Base-by-base conservation (phyloP, 495 filamentous ascomycete genomes). In the Penicillium bovifimosum region DNA sequence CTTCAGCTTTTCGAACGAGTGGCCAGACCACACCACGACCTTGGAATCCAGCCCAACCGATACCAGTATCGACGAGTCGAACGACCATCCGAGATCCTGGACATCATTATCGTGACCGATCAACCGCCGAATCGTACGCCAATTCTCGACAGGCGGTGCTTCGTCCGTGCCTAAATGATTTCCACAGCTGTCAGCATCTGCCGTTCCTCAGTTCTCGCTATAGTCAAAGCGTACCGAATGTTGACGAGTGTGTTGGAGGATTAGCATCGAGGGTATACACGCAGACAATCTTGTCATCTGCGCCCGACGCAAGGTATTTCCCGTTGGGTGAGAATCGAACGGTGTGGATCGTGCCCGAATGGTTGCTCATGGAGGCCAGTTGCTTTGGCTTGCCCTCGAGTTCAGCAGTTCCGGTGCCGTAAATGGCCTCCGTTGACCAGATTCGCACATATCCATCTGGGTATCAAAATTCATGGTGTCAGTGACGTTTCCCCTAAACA, bases 81-180 rank as follows among this genome's bases (percentile, higher is more conserved):
- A 86, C 31, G 93, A 95, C 93, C 93, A 99, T 28, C 89, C 93
- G 49, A 97, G 76, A 77, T 99, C 95, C 69, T 97, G 93, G 33
- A 99, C 90, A 73, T 99, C 93, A 69, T 97, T 97, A 46, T 99
- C 93, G 63, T 99, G 93, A 8, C 95, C 95, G 41, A 95, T 92
- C 43, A 99, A 75, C 55, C 93, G 86, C 53, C 89, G 86, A 52
- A 89, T 82, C 29, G 95, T 95, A 64, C 93, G 88, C 93, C 93
- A 99, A 61, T 95, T 96, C 72, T 99, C 93, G 18, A 92, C 87
- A 0, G 92, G 90, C 1, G 91, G 90, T 27, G 88, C 81, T 60
- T 97, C 95, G 62, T 95, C 95, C 16, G 88, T 85, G 38, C 91
- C 91, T 86, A 72, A 47, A 35, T 35, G 41, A 14, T 31, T 35